A percentile compares a stretch with the other conserved stretches of the same genome.
Evolutionary conservation across 257 asterid species (phyloP).

Genomic region (Nicotiana attenuata): DNA sequence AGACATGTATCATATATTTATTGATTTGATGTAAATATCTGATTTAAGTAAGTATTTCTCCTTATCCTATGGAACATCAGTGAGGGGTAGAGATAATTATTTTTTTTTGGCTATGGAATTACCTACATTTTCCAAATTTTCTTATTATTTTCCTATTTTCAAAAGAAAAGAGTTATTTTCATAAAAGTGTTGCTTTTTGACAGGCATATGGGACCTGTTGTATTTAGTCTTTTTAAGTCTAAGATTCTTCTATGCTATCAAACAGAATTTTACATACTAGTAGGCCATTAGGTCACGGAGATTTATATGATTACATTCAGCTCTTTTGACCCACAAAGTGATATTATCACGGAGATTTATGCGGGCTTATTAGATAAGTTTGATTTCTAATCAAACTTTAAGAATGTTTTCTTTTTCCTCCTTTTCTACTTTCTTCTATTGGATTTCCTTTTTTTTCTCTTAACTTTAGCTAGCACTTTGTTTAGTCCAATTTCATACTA

Average conservation of each 20-base stretch:
- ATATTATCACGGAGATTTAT: neutral
- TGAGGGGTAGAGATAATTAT: too few relatives aligned
- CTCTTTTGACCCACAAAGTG: constrained; percentile 8
- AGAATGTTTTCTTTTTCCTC: neutral
- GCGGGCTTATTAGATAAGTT: neutral
- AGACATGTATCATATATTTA: too few relatives aligned
- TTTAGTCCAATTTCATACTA: neutral
- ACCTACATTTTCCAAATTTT: neutral
- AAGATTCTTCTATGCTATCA: neutral
- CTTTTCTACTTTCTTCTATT: neutral
- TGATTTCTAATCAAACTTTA: neutral
- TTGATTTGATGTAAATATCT: neutral
- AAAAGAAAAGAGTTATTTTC: neutral
- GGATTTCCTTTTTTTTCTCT: neutral
- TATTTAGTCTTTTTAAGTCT: neutral
- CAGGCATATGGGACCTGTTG: neutral
- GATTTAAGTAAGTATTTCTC: neutral
- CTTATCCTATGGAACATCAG: neutral
- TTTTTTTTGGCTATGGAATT: too few relatives aligned
- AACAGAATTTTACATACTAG: neutral
- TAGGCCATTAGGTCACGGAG: neutral
- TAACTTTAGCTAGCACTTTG: neutral
- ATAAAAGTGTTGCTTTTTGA: neutral
- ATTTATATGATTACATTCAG: neutral
- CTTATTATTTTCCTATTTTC: neutral